Conservation (phyloP, 2,329 filamentous ascomycete genomes). For the Claviceps monticola region DNA sequence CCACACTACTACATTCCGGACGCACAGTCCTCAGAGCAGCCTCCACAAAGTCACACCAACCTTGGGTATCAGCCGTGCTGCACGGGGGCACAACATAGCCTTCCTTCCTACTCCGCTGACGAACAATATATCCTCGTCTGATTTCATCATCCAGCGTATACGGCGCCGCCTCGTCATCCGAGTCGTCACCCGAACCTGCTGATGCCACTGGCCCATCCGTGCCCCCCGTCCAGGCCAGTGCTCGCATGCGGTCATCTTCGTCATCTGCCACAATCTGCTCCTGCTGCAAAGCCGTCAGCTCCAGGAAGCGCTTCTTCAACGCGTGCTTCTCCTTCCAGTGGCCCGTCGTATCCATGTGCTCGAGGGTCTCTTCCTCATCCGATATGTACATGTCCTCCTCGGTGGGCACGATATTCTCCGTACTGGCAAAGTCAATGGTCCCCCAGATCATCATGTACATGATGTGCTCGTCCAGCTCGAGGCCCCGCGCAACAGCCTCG, state of each 20-base stretch:
- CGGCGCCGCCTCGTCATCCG: neutral
- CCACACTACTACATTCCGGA: constrained; percentile 11
- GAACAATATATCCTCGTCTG: constrained; percentile 18
- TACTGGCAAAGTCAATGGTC: constrained; percentile 38
- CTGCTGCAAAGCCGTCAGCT: constrained; percentile 23
- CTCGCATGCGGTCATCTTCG: constrained; percentile 20
- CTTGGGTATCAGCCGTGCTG: constrained; percentile 7
- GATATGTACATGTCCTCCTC: constrained; percentile 37
- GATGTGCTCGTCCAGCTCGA: constrained; percentile 40
- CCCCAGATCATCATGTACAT: constrained; percentile 49
- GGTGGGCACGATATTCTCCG: constrained; percentile 35
- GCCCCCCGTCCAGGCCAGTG: constrained; percentile 19
- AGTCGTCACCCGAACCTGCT: neutral
- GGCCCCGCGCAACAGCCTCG: constrained; percentile 38
- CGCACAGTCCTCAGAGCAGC: constrained; percentile 12
- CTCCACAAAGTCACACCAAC: constrained; percentile 16
- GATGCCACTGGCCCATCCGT: constrained; percentile 8
- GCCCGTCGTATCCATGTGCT: constrained; percentile 17
- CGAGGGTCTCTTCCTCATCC: constrained; percentile 27
- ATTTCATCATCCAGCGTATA: constrained; percentile 20
- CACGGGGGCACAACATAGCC: constrained; percentile 6
- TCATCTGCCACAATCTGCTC: constrained; percentile 23
- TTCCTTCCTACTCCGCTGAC: neutral
- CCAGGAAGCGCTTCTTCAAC: constrained; percentile 29
- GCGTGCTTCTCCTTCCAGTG: constrained; percentile 32